phyloP scores from a whole-genome alignment of 345 rosid species.

The Populus euphratica region DNA sequence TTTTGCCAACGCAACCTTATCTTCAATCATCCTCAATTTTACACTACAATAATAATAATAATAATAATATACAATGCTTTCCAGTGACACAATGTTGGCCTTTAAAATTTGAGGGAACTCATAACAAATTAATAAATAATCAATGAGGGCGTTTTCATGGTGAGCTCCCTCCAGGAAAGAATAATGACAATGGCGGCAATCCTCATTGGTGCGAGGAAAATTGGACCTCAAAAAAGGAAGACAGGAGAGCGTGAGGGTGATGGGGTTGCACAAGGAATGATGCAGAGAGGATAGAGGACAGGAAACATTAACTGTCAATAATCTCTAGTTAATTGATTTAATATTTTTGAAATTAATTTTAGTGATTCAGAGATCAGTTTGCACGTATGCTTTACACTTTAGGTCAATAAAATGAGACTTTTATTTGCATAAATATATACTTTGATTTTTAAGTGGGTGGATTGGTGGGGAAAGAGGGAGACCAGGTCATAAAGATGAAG shows the following conservation, averaged over 20 bases:
- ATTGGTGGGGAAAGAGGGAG: slow-evolving; percentile 16
- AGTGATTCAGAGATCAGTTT: neutral
- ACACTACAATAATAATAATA: no score
- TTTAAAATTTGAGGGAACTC: neutral
- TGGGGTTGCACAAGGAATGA: slow-evolving; percentile 13
- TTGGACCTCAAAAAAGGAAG: slow-evolving; percentile 2
- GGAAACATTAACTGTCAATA: neutral
- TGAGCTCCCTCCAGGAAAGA: neutral
- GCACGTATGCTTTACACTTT: neutral
- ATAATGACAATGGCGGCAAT: slow-evolving; percentile 24
- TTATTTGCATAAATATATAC: no score
- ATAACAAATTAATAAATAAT: neutral
- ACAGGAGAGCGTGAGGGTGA: slow-evolving; percentile 15
- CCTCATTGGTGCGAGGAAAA: slow-evolving; percentile 26
- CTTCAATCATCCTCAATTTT: neutral
- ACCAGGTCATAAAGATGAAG: neutral
- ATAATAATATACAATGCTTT: no score
- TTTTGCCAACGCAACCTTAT: neutral
- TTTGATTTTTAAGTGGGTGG: slow-evolving; percentile 4
- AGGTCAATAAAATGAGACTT: neutral
- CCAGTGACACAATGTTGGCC: neutral
- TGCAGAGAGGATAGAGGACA: slow-evolving; percentile 11
- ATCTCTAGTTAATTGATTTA: neutral
- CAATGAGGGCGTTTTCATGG: neutral
- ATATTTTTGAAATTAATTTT: neutral